phyloP scores from a whole-genome alignment of 495 filamentous ascomycete genomes.

The Rusavskia elegans region DNA sequence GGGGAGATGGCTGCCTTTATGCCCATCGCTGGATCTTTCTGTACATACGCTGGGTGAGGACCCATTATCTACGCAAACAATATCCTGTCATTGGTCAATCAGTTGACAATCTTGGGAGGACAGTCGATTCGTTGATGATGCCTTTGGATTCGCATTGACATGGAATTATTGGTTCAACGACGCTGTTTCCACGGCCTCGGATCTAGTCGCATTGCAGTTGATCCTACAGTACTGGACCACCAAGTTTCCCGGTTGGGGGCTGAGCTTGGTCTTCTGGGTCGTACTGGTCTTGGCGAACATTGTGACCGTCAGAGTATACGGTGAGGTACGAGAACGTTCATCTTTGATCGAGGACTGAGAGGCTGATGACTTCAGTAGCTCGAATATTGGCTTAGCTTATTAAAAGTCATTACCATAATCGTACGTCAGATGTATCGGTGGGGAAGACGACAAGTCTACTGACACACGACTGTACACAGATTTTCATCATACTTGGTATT shows the following conservation, averaged over 20 bases:
- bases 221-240: conserved; percentile 37
- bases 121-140: conserved; percentile 19
- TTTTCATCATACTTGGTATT: conserved; percentile 36
- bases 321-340: conserved; percentile 24
- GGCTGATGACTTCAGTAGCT: conserved; percentile 18
- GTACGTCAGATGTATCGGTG: conserved; percentile 20
- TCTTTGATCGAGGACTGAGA: background rate
- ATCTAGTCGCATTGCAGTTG: conserved; percentile 37
- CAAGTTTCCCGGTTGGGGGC: conserved; percentile 33
- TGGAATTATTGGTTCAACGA: conserved; percentile 49
- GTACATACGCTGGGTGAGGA: conserved; percentile 33
- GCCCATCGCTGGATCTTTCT: conserved; percentile 34
- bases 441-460: background rate
- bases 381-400: conserved; percentile 37
- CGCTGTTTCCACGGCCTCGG: conserved; percentile 37
- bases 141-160: conserved; percentile 29
- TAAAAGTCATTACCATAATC: conserved; percentile 40
- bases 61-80: background rate
- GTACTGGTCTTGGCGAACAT: conserved; percentile 33
- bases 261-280: conserved; percentile 35
- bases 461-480: conserved; percentile 15
- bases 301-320: conserved; percentile 35
- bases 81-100: background rate
- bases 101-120: background rate
- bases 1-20: conserved; percentile 36